These are phyloP conservation scores for Blastocystis sp. DNA, from an alignment of 352 stramenopile species.

Conservation along the genomic window DNA sequence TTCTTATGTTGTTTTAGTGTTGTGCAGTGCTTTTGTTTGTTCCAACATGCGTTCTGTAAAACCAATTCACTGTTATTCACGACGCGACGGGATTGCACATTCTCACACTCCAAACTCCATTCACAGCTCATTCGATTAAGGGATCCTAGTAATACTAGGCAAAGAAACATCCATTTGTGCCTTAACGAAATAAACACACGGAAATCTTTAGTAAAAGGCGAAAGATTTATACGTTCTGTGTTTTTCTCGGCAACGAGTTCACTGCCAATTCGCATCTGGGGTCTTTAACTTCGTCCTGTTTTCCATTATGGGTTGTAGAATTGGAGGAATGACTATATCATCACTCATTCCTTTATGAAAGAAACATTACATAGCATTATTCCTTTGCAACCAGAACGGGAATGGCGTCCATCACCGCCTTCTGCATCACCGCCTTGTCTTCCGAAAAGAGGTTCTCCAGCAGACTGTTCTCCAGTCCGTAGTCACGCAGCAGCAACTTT, in stretches of 20 bases:
- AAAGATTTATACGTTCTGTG: slow-evolving; percentile 69
- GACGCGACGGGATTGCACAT: too few relatives aligned
- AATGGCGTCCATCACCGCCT: slow-evolving; percentile 47
- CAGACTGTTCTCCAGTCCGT: background rate
- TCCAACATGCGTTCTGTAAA: too few relatives aligned
- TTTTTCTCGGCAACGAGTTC: slow-evolving; percentile 34
- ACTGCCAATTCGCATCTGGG: too few relatives aligned
- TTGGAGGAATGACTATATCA: too few relatives aligned
- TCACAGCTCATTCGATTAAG: background rate
- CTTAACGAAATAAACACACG: slow-evolving; percentile 64
- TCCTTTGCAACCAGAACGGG: slow-evolving; percentile 14
- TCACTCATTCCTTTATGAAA: background rate
- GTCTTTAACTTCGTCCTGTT: too few relatives aligned
- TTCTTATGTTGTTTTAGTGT: too few relatives aligned
- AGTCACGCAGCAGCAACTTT: background rate
- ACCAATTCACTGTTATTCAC: too few relatives aligned
- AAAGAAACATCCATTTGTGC: slow-evolving; percentile 64
- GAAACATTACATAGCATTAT: slow-evolving; percentile 19
- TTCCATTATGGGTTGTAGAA: too few relatives aligned
- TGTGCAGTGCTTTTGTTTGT: too few relatives aligned
- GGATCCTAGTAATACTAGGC: slow-evolving; percentile 46
- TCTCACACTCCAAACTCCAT: too few relatives aligned
- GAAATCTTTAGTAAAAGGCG: slow-evolving; percentile 69
- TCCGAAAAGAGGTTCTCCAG: background rate
- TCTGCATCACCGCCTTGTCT: slow-evolving; percentile 16